phyloP scores from a whole-genome alignment of 2,329 filamentous ascomycete genomes.

The Pezicula rhizophila region DNA sequence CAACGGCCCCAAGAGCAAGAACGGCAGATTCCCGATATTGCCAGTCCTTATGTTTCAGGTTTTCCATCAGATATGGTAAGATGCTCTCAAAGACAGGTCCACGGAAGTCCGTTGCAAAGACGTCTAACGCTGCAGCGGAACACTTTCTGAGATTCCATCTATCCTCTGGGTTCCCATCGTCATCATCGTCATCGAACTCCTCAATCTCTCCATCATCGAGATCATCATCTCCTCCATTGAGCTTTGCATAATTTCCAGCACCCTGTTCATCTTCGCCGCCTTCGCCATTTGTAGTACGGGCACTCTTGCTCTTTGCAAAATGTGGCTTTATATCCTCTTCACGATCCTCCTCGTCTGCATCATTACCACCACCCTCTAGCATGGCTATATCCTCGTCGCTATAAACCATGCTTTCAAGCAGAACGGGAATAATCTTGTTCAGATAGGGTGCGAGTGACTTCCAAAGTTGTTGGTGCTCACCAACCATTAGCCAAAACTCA shows the following conservation, averaged over 20 bases:
- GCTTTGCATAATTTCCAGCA: slow-evolving; percentile 48
- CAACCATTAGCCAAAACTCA: slow-evolving; percentile 94
- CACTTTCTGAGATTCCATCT: slow-evolving; percentile 95
- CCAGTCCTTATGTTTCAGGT: slow-evolving; percentile 85
- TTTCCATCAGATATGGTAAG: slow-evolving; percentile 84
- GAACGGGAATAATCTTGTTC: slow-evolving; percentile 77
- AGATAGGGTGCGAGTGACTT: slow-evolving; percentile 72
- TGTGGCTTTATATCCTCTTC: slow-evolving; percentile 86
- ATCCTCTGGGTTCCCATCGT: slow-evolving; percentile 78
- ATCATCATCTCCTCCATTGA: slow-evolving; percentile 59
- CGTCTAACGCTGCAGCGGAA: slow-evolving; percentile 89
- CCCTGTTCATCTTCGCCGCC: slow-evolving; percentile 45
- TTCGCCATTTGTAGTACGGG: slow-evolving; percentile 34
- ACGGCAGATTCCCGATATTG: slow-evolving; percentile 89
- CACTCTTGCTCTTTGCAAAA: slow-evolving; percentile 67
- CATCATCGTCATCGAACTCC: slow-evolving; percentile 63
- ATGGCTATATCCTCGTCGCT: slow-evolving; percentile 86
- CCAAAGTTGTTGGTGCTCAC: slow-evolving; percentile 79
- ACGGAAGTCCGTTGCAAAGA: slow-evolving; percentile 87
- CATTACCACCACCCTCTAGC: slow-evolving; percentile 76
- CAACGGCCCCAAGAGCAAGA: slow-evolving; percentile 86
- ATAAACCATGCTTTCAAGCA: slow-evolving; percentile 94
- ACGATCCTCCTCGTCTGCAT: slow-evolving; percentile 87
- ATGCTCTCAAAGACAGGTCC: slow-evolving; percentile 85
- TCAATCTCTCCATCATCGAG: slow-evolving; percentile 85